Conservation (phyloP, 176 grass and related monocot genomes). For the Eragrostis curvula region DNA sequence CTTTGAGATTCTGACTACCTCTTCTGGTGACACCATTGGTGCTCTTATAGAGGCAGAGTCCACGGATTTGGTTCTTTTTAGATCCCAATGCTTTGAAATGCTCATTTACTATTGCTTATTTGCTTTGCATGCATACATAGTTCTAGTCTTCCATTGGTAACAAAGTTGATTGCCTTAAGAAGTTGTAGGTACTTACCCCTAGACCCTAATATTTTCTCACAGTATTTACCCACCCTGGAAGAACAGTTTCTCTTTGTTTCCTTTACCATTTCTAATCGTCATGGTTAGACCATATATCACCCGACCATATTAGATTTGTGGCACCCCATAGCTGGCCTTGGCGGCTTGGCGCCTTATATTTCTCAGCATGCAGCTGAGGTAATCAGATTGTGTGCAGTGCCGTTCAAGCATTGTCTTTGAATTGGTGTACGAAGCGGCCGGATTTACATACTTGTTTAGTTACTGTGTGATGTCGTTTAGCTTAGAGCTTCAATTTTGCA, state of each 20-base stretch:
- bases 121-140: constrained; percentile 1
- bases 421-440: not conserved
- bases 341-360: constrained; percentile 12
- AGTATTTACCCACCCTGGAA: not conserved
- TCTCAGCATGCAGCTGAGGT: constrained; percentile 35
- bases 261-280: constrained; percentile 9
- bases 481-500: constrained; percentile 27
- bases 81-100: constrained; percentile 66
- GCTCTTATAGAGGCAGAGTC: constrained; percentile 20
- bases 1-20: constrained; percentile 44
- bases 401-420: constrained; percentile 44
- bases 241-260: not conserved
- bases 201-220: not conserved
- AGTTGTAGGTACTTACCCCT: not conserved
- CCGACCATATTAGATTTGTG: not conserved
- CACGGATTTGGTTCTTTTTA: constrained; percentile 51
- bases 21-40: constrained; percentile 35
- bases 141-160: constrained; percentile 4
- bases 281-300: not conserved
- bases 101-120: constrained; percentile 42
- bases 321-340: constrained; percentile 21
- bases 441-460: constrained; percentile 16
- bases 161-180: not conserved
- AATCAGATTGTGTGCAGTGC: constrained; percentile 21
- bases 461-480: not conserved